These are phyloP conservation scores for Fabrea salina DNA, from an alignment of 169 alveolate genomes.

Conservation along the genomic window DNA sequence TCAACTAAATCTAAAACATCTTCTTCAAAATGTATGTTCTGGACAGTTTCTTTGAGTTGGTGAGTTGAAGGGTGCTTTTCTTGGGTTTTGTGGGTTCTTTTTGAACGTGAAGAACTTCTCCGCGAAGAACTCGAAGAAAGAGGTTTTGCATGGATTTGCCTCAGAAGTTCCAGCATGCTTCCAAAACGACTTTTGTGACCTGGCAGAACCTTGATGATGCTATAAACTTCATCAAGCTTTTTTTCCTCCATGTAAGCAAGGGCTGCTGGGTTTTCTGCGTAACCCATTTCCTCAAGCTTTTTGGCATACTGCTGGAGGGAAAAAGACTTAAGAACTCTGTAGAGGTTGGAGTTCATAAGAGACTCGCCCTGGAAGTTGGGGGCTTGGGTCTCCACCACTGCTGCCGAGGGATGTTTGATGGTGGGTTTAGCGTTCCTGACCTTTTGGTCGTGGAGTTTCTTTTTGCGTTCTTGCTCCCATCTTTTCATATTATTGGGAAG, in stretches of 20 bases:
- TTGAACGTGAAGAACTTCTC: not conserved
- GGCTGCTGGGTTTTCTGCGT: not conserved
- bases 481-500: too few species aligned
- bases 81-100: not conserved
- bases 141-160: not conserved
- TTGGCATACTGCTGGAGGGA: slow-evolving; percentile 13
- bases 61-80: not conserved
- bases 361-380: not conserved
- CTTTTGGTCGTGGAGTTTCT: slow-evolving; percentile 24
- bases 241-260: not conserved
- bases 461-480: slow-evolving; percentile 24
- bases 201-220: slow-evolving; percentile 23
- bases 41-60: too few species aligned
- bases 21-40: not conserved
- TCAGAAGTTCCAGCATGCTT: not conserved
- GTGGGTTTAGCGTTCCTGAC: slow-evolving; percentile 33
- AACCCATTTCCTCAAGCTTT: slow-evolving; percentile 16
- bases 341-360: not conserved
- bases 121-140: not conserved
- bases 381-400: not conserved
- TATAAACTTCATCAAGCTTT: not conserved
- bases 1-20: not conserved
- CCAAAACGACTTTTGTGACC: slow-evolving; percentile 18
- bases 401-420: slow-evolving; percentile 1
- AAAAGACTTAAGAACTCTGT: not conserved